phyloP scores from a whole-genome alignment of 2,329 filamentous ascomycete species.

The Fusarium zealandicum region DNA sequence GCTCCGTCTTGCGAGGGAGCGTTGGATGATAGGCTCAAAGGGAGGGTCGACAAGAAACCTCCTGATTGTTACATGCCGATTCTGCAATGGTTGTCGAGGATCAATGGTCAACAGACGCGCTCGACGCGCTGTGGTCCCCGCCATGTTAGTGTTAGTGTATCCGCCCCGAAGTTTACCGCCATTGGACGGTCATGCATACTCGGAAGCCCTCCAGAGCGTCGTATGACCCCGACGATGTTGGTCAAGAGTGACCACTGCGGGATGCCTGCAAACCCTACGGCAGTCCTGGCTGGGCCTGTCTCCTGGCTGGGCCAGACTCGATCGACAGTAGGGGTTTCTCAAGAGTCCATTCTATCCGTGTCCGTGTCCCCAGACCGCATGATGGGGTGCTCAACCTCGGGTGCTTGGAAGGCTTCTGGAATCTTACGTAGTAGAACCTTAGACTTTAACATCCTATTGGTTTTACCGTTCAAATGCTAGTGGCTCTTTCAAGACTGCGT shows the following conservation, averaged over 20 bases:
- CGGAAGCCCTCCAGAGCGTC: slow-evolving; percentile 12
- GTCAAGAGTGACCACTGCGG: slow-evolving; percentile 7
- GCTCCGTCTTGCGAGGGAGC: slow-evolving; percentile 1
- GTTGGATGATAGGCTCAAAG: slow-evolving; percentile 11
- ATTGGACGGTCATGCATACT: slow-evolving; percentile 33
- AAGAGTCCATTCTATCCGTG: slow-evolving; percentile 3
- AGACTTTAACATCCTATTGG: no score
- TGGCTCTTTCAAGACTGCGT: no score
- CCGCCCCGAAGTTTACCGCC: slow-evolving; percentile 16
- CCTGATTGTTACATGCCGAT: slow-evolving; percentile 33
- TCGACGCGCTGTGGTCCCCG: slow-evolving; percentile 32
- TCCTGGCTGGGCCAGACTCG: slow-evolving; percentile 19
- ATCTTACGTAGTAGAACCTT: no score
- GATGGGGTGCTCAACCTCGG: background rate
- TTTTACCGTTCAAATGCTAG: no score
- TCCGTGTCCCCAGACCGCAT: slow-evolving; percentile 17
- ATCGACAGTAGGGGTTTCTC: slow-evolving; percentile 36
- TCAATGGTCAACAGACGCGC: slow-evolving; percentile 36
- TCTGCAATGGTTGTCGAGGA: slow-evolving; percentile 28
- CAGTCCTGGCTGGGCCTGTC: slow-evolving; percentile 5
- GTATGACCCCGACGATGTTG: slow-evolving; percentile 17
- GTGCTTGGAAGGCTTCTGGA: no score
- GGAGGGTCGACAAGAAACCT: slow-evolving; percentile 16
- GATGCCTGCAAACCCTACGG: slow-evolving; percentile 12
- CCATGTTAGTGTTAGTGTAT: slow-evolving; percentile 35